Conservation (phyloP, 1,284 basidiomycete species). For the Paramarasmius palmivorus region DNA sequence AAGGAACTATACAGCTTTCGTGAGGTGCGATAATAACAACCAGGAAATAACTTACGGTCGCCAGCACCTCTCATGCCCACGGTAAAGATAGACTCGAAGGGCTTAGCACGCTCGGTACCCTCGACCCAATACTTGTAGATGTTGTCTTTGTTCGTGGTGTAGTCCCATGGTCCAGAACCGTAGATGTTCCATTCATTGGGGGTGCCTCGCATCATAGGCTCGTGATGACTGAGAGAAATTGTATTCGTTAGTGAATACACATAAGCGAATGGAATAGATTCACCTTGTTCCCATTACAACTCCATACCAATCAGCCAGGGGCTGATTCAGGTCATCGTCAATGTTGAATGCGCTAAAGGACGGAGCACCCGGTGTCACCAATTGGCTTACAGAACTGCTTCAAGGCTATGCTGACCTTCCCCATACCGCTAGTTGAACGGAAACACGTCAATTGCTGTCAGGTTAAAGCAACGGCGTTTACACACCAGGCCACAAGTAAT, state of each 20-base stretch:
- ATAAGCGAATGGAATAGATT: not conserved
- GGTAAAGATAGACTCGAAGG: constrained; percentile 62
- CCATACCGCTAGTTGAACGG: constrained; percentile 39
- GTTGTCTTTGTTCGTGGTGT: constrained; percentile 48
- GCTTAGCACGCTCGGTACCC: constrained; percentile 55
- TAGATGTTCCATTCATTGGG: constrained; percentile 62
- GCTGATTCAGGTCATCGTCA: constrained; percentile 66
- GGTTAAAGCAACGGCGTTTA: constrained; percentile 7
- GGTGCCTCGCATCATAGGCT: constrained; percentile 65
- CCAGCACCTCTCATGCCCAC: constrained; percentile 69
- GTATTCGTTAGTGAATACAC: not conserved
- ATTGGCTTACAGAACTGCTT: no score
- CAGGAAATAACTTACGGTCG: constrained; percentile 39
- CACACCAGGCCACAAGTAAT: constrained; percentile 69
- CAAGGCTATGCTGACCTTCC: no score
- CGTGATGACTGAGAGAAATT: constrained; percentile 48
- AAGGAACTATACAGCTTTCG: constrained; percentile 42
- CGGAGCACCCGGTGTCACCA: no score
- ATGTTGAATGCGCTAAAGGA: constrained; percentile 60
- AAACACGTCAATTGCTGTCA: constrained; percentile 6
- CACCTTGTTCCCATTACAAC: constrained; percentile 69
- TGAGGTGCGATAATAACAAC: not conserved
- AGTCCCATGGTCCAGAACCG: constrained; percentile 62
- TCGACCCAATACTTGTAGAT: constrained; percentile 62
- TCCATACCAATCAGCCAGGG: constrained; percentile 65